Evolutionary conservation across 176 grass and related monocot genomes (phyloP), one percentile per base, ranked within the genome.

Genomic region (Tillandsia fasciculata): DNA sequence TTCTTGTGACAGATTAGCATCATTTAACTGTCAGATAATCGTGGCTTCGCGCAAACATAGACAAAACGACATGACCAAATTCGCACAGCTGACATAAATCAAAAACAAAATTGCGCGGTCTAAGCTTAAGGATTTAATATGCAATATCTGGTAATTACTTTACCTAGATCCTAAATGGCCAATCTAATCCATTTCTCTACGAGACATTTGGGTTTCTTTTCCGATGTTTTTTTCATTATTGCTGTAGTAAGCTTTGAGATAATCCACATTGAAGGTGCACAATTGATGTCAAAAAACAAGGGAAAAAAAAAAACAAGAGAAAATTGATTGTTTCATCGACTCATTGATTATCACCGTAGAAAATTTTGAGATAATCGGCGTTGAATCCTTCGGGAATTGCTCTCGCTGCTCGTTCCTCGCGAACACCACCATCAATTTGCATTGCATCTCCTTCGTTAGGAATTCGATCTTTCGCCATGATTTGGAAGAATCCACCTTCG

Each of bases 321-420:
- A 42, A 42, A 42, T 42, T 42, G 3, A 6, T 7, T 42, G 33
- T 42, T 42, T 42, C 33, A 42, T 80, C 15, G 9, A 68, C 6
- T 49, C 42, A 68, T 50, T 50, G 49, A 68, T 79, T 17, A 77
- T 87, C 83, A 97, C 94, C 89, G n/a, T 88, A 93, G 82, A 92
- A 97, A 23, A 86, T 66, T 67, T 85, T 74, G 69, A 97, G 94
- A 82, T 93, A 85, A 11, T 97, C 87, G 9, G 76, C 15, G 20
- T 76, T 84, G 79, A 90, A 87, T 11, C 74, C 82, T 26, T 72
- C 66, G 9, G 69, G 87, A 20, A 82, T 49, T 1, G 49, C 83
- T 27, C 53, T 48, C 12, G 14, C 64, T 70, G 71, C 27, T 57
- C 33, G 83, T 14, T 81, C 66, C 53, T 81, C 51, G 53, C 61